A percentile compares a stretch with the other conserved stretches of the same genome.
Evolutionary conservation across 1,139 yeast species (phyloP).

Genomic region (Zygosaccharomyces sapae): DNA sequence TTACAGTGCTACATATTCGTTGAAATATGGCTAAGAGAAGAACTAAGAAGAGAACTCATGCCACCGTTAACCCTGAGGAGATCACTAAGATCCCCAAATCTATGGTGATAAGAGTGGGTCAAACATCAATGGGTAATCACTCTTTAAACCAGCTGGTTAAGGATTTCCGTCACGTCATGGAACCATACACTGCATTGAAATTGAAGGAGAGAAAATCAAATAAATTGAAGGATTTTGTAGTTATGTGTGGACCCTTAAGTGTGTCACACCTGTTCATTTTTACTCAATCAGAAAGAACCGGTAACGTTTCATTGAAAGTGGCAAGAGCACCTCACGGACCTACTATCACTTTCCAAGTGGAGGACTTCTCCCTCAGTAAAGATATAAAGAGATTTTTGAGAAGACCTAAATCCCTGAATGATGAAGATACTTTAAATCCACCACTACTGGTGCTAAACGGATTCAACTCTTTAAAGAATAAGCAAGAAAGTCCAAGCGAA

Average conservation of each 20-base stretch:
- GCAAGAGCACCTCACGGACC: slow-evolving; percentile 95
- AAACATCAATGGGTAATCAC: slow-evolving; percentile 67
- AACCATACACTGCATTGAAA: slow-evolving; percentile 92
- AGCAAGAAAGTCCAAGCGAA: slow-evolving; percentile 31
- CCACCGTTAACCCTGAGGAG: slow-evolving; percentile 59
- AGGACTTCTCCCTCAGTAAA: slow-evolving; percentile 72
- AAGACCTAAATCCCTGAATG: slow-evolving; percentile 65
- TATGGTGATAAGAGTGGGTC: slow-evolving; percentile 85
- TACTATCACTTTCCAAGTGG: slow-evolving; percentile 75
- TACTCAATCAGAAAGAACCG: slow-evolving; percentile 73
- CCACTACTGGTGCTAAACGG: slow-evolving; percentile 92
- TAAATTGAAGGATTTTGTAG: slow-evolving; percentile 81
- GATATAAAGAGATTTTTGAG: slow-evolving; percentile 70
- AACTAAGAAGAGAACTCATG: slow-evolving; percentile 82
- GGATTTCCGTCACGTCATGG: slow-evolving; percentile 88
- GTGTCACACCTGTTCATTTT: slow-evolving; percentile 85
- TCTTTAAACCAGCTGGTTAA: slow-evolving; percentile 77
- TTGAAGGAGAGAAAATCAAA: slow-evolving; percentile 83
- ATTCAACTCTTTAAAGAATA: slow-evolving; percentile 43
- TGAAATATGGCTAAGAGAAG: slow-evolving; percentile 35
- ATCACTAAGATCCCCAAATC: slow-evolving; percentile 72
- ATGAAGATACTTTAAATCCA: slow-evolving; percentile 68
- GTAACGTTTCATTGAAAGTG: slow-evolving; percentile 75
- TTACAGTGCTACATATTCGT: background rate
- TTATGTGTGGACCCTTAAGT: slow-evolving; percentile 96